Evolutionary conservation across 768 basidiomycete genomes (phyloP), one percentile per base, ranked within the genome.

Genomic region (Hydnomerulius pinastri): DNA sequence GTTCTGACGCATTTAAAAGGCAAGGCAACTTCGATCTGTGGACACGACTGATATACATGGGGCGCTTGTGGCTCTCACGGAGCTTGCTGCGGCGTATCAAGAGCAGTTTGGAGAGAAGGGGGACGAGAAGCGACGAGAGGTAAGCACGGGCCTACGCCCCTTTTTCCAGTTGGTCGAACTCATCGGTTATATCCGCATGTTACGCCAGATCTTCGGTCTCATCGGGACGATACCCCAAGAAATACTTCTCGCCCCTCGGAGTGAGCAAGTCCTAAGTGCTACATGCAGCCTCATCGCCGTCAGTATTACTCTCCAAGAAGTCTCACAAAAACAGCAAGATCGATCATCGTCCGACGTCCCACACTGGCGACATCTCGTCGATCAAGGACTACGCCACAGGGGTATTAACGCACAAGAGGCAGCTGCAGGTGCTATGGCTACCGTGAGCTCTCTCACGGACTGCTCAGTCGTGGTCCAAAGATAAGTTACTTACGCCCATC

Each of bases 41-140:
- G 93, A 97, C 66, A 52, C 74, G 11, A 71, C 77, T 17, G 87
- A 89, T 60, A 71, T 94, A 9, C 94, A 98, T 61, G 96, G 96
- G 2, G 85, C 79, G 8, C 69, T 98, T n/a, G 72, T 85, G 20
- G 83, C 81, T 1, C 73, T 98, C 21, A 77, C 78, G 7, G 87
- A 93, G 63, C 72, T 98, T 13, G 83, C 91, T 0, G 64, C 70
- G n/a, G 85, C 83, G 2, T 85, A 77, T 55, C 71, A 66, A 13
- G 64, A 54, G 53, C 49, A 50, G 58, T 33, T 64, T 69, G 38
- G 60, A 62, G 24, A 64, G 53, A 24, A 61, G 64, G 56, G 63
- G 66, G 48, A 75, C 75, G 45, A 61, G 55, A 39, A 68, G 65
- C 44, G 69, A 57, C 71, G 73, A 39, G 72, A 81, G 67, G 86